These are phyloP conservation scores for Blastomyces emzantsi DNA, from an alignment of 2,329 filamentous ascomycete species.

Conservation along the genomic window DNA sequence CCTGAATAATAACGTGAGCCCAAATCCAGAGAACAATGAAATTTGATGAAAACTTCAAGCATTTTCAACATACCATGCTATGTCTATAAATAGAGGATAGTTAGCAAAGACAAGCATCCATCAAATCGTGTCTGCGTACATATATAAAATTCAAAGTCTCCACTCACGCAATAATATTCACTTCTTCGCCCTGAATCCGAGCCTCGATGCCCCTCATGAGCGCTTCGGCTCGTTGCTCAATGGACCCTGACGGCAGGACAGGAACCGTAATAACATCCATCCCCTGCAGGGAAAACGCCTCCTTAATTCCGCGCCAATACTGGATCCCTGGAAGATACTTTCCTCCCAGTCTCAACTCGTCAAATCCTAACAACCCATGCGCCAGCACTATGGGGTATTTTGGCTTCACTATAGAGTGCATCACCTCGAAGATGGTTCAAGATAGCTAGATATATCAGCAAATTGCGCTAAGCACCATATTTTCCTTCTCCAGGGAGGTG, in stretches of 20 bases:
- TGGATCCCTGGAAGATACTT: slow-evolving; percentile 48
- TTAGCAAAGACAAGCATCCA: slow-evolving; percentile 12
- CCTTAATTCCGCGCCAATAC: slow-evolving; percentile 56
- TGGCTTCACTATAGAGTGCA: slow-evolving; percentile 29
- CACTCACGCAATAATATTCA: slow-evolving; percentile 55
- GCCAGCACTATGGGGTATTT: slow-evolving; percentile 54
- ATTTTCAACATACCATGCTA: slow-evolving; percentile 37
- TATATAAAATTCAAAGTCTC: background rate
- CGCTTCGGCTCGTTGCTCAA: slow-evolving; percentile 48
- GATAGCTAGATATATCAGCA: background rate
- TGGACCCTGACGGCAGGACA: slow-evolving; percentile 51
- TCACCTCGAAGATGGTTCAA: slow-evolving; percentile 35
- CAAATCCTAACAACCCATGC: slow-evolving; percentile 58
- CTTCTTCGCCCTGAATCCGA: slow-evolving; percentile 47
- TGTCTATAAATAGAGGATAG: slow-evolving; percentile 26
- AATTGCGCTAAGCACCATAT: too few relatives aligned
- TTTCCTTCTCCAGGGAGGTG: too few relatives aligned
- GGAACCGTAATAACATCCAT: slow-evolving; percentile 54
- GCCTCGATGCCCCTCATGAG: slow-evolving; percentile 45
- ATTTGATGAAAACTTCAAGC: background rate
- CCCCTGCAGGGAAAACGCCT: slow-evolving; percentile 47
- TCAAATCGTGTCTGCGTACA: background rate
- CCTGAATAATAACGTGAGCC: slow-evolving; percentile 1
- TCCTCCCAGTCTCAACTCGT: slow-evolving; percentile 50
- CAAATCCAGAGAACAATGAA: background rate